Conservation (phyloP, 495 filamentous ascomycete genomes). For the Neurospora discreta region DNA sequence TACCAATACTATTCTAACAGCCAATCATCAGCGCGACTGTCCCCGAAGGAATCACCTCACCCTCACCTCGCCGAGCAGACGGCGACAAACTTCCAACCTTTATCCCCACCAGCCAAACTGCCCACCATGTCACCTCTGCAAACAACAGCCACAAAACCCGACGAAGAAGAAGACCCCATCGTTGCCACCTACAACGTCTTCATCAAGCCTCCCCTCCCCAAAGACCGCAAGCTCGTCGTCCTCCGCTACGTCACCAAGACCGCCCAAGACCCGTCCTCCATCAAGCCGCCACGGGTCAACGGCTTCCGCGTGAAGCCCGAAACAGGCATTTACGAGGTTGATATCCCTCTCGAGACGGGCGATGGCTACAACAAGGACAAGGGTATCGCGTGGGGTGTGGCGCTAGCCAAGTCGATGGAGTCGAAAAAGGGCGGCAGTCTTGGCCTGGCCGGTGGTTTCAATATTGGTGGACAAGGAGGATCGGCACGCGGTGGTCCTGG, state of each 20-base stretch:
- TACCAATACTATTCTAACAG: not conserved
- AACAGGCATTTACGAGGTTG: constrained; percentile 37
- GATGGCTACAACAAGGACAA: constrained; percentile 36
- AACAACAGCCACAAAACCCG: not conserved
- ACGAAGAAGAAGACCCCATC: constrained; percentile 33
- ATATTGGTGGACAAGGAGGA: constrained; percentile 21
- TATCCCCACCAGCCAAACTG: too few relatives aligned
- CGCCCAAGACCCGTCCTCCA: constrained; percentile 16
- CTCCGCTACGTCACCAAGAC: constrained; percentile 34
- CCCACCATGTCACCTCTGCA: not conserved
- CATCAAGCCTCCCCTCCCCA: constrained; percentile 32
- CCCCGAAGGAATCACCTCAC: not conserved
- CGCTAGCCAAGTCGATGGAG: constrained; percentile 29
- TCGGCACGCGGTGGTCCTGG: not conserved
- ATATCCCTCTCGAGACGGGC: constrained; percentile 30
- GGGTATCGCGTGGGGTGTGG: constrained; percentile 34
- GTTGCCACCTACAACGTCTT: constrained; percentile 37
- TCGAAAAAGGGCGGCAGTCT: constrained; percentile 36
- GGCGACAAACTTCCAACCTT: not conserved
- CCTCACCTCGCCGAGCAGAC: not conserved
- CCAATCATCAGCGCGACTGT: not conserved
- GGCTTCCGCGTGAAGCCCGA: constrained; percentile 34
- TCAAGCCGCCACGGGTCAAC: constrained; percentile 18
- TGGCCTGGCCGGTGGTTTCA: constrained; percentile 37
- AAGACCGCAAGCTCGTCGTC: constrained; percentile 32